These are phyloP conservation scores for Russula olivacea DNA, from an alignment of 768 basidiomycete species.

Conservation along the genomic window DNA sequence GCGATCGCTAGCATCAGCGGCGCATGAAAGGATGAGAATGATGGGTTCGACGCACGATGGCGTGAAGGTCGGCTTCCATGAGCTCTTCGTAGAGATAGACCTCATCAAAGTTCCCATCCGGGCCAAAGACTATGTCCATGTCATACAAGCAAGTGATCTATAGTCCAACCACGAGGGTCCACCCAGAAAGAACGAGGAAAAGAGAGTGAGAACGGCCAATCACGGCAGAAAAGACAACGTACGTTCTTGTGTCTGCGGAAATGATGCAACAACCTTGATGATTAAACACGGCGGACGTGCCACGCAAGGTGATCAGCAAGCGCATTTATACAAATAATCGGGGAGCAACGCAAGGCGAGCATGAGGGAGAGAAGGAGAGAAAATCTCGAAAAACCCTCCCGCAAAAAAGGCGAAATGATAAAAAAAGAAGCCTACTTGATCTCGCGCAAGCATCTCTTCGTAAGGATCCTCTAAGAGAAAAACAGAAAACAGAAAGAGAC, in stretches of 20 bases:
- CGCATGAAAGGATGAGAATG: not conserved
- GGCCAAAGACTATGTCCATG: constrained; percentile 95
- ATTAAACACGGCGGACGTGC: not conserved
- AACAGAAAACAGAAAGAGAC: not conserved
- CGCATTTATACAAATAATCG: not conserved
- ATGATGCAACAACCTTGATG: constrained; percentile 78
- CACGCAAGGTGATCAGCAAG: constrained; percentile 3
- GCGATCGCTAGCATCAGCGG: not conserved
- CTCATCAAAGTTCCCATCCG: constrained; percentile 90
- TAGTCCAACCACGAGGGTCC: not conserved
- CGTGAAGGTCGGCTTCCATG: constrained; percentile 99
- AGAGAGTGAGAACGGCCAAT: not conserved
- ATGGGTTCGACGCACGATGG: constrained; percentile 59
- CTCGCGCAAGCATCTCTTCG: constrained; percentile 93
- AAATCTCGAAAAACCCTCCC: too few relatives aligned
- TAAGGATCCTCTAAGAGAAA: constrained; percentile 73
- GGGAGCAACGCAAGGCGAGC: too few relatives aligned
- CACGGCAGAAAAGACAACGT: constrained; percentile 20
- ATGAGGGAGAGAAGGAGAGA: not conserved
- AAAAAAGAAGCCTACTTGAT: constrained; percentile 55
- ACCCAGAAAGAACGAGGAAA: too few relatives aligned
- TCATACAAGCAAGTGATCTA: constrained; percentile 97
- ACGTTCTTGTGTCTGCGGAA: constrained; percentile 99
- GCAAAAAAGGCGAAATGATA: not conserved
- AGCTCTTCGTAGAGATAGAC: constrained; percentile 97